Conservation (phyloP, 208 protist genomes). For the Acanthamoeba divionensis region DNA sequence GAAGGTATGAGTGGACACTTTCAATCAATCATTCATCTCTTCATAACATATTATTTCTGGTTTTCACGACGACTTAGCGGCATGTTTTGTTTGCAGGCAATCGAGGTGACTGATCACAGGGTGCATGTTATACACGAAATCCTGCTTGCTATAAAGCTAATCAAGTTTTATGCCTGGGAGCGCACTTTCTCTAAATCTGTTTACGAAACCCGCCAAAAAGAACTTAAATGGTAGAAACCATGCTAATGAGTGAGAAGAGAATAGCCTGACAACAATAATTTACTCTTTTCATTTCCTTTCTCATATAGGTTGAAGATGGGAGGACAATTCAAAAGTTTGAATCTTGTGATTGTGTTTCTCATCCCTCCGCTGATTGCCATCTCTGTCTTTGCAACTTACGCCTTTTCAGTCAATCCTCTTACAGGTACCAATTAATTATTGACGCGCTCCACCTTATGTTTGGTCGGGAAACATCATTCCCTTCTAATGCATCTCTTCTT, state of each 20-base stretch:
- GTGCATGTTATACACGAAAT: constrained; percentile 80
- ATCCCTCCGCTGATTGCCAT: constrained; percentile 61
- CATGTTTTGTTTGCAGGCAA: no score
- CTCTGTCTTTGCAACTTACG: constrained; percentile 53
- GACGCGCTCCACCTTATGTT: no score
- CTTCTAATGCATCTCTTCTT: no score
- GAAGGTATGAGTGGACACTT: no score
- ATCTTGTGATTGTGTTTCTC: constrained; percentile 55
- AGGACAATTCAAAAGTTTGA: not conserved
- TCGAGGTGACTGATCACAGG: not conserved
- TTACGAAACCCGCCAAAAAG: constrained; percentile 42
- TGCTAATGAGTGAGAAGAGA: not conserved
- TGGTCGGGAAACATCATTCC: no score
- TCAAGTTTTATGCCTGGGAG: constrained; percentile 89
- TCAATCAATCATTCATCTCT: no score
- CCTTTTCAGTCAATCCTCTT: not conserved
- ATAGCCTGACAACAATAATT: not conserved
- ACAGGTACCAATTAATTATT: no score
- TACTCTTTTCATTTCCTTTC: no score
- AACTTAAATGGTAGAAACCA: no score
- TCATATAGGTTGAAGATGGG: not conserved
- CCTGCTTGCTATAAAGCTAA: constrained; percentile 83
- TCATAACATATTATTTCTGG: no score
- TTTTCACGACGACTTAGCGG: no score
- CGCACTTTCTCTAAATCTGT: constrained; percentile 54